A percentile compares a stretch with the other conserved stretches of the same genome.
Evolutionary conservation across 1,284 basidiomycete species (phyloP).

Genomic region (Pseudozyma sp.): DNA sequence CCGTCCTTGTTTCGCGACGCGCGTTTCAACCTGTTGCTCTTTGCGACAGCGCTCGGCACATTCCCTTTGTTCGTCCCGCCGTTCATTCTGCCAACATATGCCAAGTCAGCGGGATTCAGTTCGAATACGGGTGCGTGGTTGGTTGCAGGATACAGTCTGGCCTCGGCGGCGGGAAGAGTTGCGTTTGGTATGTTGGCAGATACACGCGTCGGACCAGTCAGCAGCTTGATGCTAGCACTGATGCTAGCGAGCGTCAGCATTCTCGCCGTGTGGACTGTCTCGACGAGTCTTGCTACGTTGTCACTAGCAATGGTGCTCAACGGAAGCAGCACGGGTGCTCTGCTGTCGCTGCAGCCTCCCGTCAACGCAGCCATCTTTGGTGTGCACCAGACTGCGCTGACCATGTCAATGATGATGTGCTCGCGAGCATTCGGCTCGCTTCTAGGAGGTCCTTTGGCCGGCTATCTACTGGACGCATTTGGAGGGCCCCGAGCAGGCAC

Average conservation of each 20-base stretch:
- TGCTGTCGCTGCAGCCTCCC: slow-evolving; percentile 50
- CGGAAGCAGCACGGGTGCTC: slow-evolving; percentile 45
- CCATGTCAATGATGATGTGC: slow-evolving; percentile 49
- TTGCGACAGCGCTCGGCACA: slow-evolving; percentile 63
- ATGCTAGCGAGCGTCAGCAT: slow-evolving; percentile 39
- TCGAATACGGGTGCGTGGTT: slow-evolving; percentile 61
- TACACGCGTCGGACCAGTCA: slow-evolving; percentile 48
- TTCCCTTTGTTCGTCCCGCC: slow-evolving; percentile 69
- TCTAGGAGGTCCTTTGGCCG: slow-evolving; percentile 44
- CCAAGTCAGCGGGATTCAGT: slow-evolving; percentile 57
- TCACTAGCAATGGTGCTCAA: slow-evolving; percentile 53
- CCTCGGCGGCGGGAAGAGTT: slow-evolving; percentile 46
- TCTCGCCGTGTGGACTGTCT: slow-evolving; percentile 49
- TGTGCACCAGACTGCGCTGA: slow-evolving; percentile 40
- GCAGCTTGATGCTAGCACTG: slow-evolving; percentile 40
- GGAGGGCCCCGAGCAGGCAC: slow-evolving; percentile 43
- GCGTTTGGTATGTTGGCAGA: slow-evolving; percentile 53
- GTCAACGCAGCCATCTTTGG: slow-evolving; percentile 54
- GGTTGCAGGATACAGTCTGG: slow-evolving; percentile 54
- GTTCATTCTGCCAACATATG: slow-evolving; percentile 69
- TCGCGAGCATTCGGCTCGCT: slow-evolving; percentile 48
- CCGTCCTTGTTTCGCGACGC: slow-evolving; percentile 58
- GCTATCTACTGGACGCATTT: slow-evolving; percentile 50
- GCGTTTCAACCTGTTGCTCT: slow-evolving; percentile 64
- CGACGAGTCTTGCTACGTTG: slow-evolving; percentile 33